Conservation (phyloP, 2,329 filamentous ascomycete species). For the Akanthomyces muscarius region DNA sequence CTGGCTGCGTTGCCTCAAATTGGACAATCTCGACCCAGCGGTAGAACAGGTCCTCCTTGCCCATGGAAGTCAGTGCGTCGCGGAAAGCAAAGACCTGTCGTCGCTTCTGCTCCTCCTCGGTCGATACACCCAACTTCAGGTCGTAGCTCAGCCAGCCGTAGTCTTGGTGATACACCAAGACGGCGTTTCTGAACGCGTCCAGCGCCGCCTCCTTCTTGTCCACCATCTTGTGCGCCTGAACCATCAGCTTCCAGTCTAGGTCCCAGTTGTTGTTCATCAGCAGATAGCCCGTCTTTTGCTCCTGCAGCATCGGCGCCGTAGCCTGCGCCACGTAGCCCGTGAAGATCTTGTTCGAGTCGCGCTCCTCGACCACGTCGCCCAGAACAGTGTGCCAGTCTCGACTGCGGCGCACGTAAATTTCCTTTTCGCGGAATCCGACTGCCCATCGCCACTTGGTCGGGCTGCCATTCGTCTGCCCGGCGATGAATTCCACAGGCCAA, state of each 20-base stretch:
- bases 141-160: slow-evolving; percentile 62
- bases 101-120: slow-evolving; percentile 58
- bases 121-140: slow-evolving; percentile 53
- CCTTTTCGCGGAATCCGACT: slow-evolving; percentile 72
- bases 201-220: slow-evolving; percentile 57
- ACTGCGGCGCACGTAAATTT: slow-evolving; percentile 78
- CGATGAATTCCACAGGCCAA: slow-evolving; percentile 70
- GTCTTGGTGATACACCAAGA: slow-evolving; percentile 64
- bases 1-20: slow-evolving; percentile 74
- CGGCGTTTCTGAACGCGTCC: slow-evolving; percentile 66
- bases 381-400: slow-evolving; percentile 65
- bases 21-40: slow-evolving; percentile 91
- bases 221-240: slow-evolving; percentile 65
- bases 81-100: slow-evolving; percentile 78
- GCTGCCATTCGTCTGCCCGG: slow-evolving; percentile 53
- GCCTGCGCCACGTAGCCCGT: slow-evolving; percentile 62
- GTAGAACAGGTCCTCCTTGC: slow-evolving; percentile 87
- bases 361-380: slow-evolving; percentile 49
- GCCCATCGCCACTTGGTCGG: slow-evolving; percentile 70
- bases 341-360: slow-evolving; percentile 53
- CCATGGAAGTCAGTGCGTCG: slow-evolving; percentile 67
- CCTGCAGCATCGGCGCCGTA: slow-evolving; percentile 61
- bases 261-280: slow-evolving; percentile 85
- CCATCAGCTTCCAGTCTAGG: slow-evolving; percentile 79
- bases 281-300: slow-evolving; percentile 80